Evolutionary conservation across 495 filamentous ascomycete species (phyloP).

Genomic region (Hypoxylon crocopeplum): DNA sequence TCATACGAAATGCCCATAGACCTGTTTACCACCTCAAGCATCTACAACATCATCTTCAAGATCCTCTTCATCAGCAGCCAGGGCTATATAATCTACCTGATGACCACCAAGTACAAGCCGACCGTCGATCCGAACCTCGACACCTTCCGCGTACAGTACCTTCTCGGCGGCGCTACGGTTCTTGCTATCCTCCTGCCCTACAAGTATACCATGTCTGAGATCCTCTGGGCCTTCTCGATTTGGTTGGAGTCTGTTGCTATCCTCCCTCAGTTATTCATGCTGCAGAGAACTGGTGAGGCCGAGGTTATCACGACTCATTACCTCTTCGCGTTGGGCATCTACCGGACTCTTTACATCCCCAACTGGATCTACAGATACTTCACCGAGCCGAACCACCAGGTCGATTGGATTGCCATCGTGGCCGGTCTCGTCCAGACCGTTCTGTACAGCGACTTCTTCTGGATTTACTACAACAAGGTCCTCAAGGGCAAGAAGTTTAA

Average conservation of each 20-base stretch:
- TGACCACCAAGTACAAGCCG: constrained; percentile 94
- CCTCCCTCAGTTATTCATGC: constrained; percentile 95
- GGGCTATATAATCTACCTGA: constrained; percentile 92
- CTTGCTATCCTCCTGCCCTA: constrained; percentile 86
- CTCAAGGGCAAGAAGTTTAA: constrained; percentile 90
- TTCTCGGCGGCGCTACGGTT: constrained; percentile 78
- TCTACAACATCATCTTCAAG: constrained; percentile 95
- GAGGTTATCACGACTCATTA: constrained; percentile 99
- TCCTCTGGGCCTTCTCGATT: constrained; percentile 95
- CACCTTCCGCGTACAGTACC: constrained; percentile 94
- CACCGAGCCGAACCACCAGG: constrained; percentile 66
- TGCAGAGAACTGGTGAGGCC: constrained; percentile 95
- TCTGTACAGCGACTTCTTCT: constrained; percentile 98
- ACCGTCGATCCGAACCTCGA: constrained; percentile 95
- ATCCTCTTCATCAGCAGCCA: constrained; percentile 91
- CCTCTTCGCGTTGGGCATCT: constrained; percentile 90
- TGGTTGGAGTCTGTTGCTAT: constrained; percentile 98
- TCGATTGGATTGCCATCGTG: constrained; percentile 81
- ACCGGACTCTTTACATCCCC: constrained; percentile 94
- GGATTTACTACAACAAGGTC: constrained; percentile 96
- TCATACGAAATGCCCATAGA: constrained; percentile 56
- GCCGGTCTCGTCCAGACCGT: constrained; percentile 93
- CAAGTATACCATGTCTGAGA: constrained; percentile 73
- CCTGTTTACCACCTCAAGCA: constrained; percentile 83
- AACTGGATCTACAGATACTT: constrained; percentile 96